Conservation (phyloP, 257 asterid species). For the Handroanthus guayacan region DNA sequence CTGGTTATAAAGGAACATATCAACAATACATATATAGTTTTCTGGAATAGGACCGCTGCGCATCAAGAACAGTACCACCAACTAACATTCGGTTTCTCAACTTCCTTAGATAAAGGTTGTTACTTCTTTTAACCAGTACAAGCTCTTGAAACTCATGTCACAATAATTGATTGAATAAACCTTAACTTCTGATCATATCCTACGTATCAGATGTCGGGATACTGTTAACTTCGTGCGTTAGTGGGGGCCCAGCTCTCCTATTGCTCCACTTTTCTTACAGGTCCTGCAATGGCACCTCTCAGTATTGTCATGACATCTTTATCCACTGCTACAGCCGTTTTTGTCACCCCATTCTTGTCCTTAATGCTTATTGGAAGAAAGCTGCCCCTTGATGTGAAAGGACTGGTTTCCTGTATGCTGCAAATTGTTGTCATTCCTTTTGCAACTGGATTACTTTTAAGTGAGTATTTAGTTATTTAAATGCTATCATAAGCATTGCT, state of each 20-base stretch:
- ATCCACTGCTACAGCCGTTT: slow-evolving; percentile 90
- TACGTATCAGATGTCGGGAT: slow-evolving; percentile 82
- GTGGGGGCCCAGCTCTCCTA: slow-evolving; percentile 99
- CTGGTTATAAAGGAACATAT: too few relatives aligned
- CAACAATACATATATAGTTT: too few relatives aligned
- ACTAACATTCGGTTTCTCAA: slow-evolving; percentile 67
- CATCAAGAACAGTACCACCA: too few relatives aligned
- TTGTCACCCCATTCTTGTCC: slow-evolving; percentile 83
- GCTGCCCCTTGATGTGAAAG: slow-evolving; percentile 91
- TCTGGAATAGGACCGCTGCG: too few relatives aligned
- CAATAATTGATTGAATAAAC: background rate
- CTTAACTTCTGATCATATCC: slow-evolving; percentile 36
- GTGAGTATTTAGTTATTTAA: slow-evolving; percentile 54
- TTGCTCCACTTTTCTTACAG: slow-evolving; percentile 90
- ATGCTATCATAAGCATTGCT: slow-evolving; percentile 32
- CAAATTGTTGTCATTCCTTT: slow-evolving; percentile 94
- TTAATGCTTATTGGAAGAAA: slow-evolving; percentile 84
- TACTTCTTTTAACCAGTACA: background rate
- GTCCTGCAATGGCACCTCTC: slow-evolving; percentile 94
- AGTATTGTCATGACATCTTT: slow-evolving; percentile 98
- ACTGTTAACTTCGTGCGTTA: slow-evolving; percentile 92
- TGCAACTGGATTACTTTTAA: slow-evolving; percentile 87
- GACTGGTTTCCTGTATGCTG: slow-evolving; percentile 88
- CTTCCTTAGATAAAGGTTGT: slow-evolving; percentile 65
- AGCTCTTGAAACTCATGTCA: background rate